phyloP scores from a whole-genome alignment of 805 yeast genomes.

The Cyberlindnera maritima region DNA sequence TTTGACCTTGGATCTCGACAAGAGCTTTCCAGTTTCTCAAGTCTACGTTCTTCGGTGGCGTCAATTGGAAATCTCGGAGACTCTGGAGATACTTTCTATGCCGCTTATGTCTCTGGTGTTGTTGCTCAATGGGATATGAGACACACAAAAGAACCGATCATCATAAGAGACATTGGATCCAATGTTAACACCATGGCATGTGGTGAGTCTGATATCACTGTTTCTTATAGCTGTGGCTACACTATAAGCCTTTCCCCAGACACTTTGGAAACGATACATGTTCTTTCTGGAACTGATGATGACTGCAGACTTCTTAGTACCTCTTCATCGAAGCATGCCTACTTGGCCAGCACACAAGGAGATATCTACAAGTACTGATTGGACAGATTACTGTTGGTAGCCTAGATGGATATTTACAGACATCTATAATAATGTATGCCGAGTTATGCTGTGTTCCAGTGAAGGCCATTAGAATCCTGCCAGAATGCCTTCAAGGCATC shows the following conservation, averaged over 20 bases:
- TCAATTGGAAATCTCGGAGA: neutral
- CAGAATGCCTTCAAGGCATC: conserved; percentile 61
- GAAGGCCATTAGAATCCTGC: conserved; percentile 57
- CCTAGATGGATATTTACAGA: neutral
- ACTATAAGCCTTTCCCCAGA: neutral
- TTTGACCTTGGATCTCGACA: conserved; percentile 36
- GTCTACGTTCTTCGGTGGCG: conserved; percentile 22
- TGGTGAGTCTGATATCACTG: neutral
- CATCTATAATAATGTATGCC: conserved; percentile 9
- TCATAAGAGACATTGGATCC: conserved; percentile 4
- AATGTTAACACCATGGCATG: conserved; percentile 15
- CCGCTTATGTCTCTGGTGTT: conserved; percentile 35
- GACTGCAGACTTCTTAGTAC: neutral
- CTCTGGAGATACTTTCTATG: conserved; percentile 17
- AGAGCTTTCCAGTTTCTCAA: conserved; percentile 27
- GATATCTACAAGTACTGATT: conserved; percentile 3
- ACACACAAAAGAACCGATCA: conserved; percentile 10
- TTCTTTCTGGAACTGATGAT: conserved; percentile 4
- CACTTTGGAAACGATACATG: neutral
- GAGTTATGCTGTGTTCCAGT: conserved; percentile 23
- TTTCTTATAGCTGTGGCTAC: conserved; percentile 11
- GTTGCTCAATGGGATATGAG: conserved; percentile 43
- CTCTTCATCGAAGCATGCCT: neutral
- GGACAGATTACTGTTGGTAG: neutral
- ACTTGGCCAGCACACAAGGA: neutral